These are phyloP conservation scores for Ogataea angusta DNA, from an alignment of 805 yeast genomes.

Conservation along the genomic window DNA sequence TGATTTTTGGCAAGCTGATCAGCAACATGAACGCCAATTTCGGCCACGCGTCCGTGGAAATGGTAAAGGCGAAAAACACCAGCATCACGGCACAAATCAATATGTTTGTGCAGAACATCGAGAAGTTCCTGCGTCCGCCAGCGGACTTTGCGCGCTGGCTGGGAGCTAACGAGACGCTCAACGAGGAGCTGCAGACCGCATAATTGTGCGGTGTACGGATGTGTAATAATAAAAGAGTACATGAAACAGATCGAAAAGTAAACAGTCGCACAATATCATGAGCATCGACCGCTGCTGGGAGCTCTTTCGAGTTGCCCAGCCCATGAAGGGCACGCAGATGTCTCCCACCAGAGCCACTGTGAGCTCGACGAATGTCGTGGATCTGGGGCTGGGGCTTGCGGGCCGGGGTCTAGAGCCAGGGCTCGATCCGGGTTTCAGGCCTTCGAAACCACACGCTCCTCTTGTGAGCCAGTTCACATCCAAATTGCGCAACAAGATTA, in stretches of 20 bases:
- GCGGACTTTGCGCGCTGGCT: slow-evolving; percentile 30
- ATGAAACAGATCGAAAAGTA: background rate
- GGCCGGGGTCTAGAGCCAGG: slow-evolving; percentile 25
- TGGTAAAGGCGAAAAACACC: slow-evolving; percentile 13
- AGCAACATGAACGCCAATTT: slow-evolving; percentile 31
- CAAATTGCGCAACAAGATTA: slow-evolving; percentile 36
- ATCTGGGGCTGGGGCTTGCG: slow-evolving; percentile 31
- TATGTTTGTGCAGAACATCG: slow-evolving; percentile 31
- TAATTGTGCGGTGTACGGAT: slow-evolving; percentile 4
- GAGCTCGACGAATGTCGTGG: slow-evolving; percentile 24
- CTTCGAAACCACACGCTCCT: background rate
- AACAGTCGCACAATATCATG: background rate
- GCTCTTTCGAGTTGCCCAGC: background rate
- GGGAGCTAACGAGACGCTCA: slow-evolving; percentile 17
- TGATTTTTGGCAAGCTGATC: slow-evolving; percentile 32
- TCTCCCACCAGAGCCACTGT: slow-evolving; percentile 6
- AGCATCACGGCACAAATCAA: slow-evolving; percentile 30
- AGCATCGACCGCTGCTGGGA: background rate
- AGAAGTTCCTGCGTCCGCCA: slow-evolving; percentile 30
- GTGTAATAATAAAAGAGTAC: background rate
- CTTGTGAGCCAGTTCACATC: slow-evolving; percentile 33
- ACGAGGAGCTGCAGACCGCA: slow-evolving; percentile 1
- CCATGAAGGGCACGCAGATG: background rate
- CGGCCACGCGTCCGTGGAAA: slow-evolving; percentile 21
- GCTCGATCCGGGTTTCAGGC: background rate